Percentiles rank a stretch among this genome's conserved stretches.
These are phyloP conservation scores for Carallia pectinifolia DNA, from an alignment of 345 rosid genomes.

Conservation along the genomic window DNA sequence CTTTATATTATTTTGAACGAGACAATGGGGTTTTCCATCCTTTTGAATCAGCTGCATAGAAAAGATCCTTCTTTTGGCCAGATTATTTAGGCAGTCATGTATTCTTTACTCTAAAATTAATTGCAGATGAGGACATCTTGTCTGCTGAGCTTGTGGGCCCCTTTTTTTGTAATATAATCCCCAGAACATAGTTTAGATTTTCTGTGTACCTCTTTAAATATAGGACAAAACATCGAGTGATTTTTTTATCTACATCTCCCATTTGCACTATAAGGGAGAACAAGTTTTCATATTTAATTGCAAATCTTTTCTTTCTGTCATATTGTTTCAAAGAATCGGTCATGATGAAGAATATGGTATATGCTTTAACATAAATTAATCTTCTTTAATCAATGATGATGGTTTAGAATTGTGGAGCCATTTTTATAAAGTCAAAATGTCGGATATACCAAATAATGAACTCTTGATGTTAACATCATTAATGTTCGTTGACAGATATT, in stretches of 20 bases:
- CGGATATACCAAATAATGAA: constrained; percentile 7
- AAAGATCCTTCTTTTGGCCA: not conserved
- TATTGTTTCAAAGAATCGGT: too few species aligned
- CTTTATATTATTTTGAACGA: too few species aligned
- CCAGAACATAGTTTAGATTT: too few species aligned
- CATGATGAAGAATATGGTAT: not conserved
- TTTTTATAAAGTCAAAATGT: not conserved
- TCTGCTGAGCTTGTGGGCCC: not conserved
- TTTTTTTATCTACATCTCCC: too few species aligned
- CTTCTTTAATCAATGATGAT: not conserved
- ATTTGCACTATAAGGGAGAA: too few species aligned
- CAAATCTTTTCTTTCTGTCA: too few species aligned
- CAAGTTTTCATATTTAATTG: too few species aligned
- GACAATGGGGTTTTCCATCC: too few species aligned
- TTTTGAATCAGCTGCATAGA: too few species aligned
- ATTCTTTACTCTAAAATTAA: not conserved
- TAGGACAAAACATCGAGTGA: not conserved
- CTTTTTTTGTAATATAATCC: too few species aligned
- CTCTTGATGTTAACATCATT: not conserved
- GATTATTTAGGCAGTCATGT: not conserved
- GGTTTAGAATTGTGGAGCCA: not conserved
- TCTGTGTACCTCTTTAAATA: not conserved
- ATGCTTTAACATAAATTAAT: not conserved
- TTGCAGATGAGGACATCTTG: not conserved
- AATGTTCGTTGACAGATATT: constrained; percentile 45